phyloP scores from a whole-genome alignment of 768 basidiomycete species.

The Podaxis sp. region DNA sequence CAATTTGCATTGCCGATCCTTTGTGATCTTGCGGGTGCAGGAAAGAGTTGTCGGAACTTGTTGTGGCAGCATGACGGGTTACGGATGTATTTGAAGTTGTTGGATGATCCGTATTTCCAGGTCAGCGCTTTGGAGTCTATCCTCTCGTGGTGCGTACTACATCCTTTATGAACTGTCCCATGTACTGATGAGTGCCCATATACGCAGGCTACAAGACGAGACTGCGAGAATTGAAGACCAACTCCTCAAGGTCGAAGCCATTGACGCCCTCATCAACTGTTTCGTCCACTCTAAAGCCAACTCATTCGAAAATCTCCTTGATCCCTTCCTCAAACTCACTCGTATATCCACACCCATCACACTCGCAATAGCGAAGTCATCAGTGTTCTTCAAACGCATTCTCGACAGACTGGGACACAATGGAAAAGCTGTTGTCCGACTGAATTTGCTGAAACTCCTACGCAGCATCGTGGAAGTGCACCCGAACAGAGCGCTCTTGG shows the following conservation, averaged over 20 bases:
- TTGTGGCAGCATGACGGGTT: conserved; percentile 96
- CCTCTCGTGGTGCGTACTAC: conserved; percentile 71
- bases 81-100: conserved; percentile 68
- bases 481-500: conserved; percentile 78
- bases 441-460: conserved; percentile 85
- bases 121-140: conserved; percentile 90
- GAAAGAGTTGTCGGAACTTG: conserved; percentile 86
- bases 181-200: neutral
- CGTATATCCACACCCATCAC: conserved; percentile 75
- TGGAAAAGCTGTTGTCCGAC: conserved; percentile 83
- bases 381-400: conserved; percentile 85
- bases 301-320: conserved; percentile 89
- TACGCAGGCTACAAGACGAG: conserved; percentile 87
- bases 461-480: conserved; percentile 87
- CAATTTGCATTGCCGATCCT: conserved; percentile 97
- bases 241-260: conserved; percentile 60
- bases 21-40: conserved; percentile 93
- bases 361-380: conserved; percentile 70
- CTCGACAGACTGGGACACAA: conserved; percentile 71
- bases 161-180: neutral
- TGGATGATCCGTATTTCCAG: conserved; percentile 89
- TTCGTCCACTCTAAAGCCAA: conserved; percentile 86
- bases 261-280: conserved; percentile 71
- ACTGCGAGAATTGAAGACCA: conserved; percentile 91
- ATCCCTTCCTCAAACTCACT: conserved; percentile 89